Base-by-base conservation (phyloP, 1,284 basidiomycete genomes). In the Ustilago loliicola region DNA sequence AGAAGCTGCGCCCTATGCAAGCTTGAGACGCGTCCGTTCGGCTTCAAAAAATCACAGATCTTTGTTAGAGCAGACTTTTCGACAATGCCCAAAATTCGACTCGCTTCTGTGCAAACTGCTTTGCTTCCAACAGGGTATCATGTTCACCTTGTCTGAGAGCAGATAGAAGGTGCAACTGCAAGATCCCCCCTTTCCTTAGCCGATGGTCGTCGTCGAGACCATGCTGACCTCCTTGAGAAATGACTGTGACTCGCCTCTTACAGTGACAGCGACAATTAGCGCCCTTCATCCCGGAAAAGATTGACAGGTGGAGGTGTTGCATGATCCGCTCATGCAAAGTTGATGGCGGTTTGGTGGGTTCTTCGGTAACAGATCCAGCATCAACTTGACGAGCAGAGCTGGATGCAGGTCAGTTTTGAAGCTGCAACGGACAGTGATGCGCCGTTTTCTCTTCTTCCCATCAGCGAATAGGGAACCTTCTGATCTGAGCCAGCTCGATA, bases 301-400 rank as follows among this genome's bases (percentile, higher is more conserved):
- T 34, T 21, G 32, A n/a, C n/a, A 53, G 51, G 50, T 32, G 50
- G 50, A 52, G 50, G 51, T 23, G 17, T 53, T 53, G 51, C 51
- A 53, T 53, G 51, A 53, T n/a, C 21, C 23, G 15, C 25, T 53
- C 51, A 34, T 51, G 50, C 50, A 51, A 30, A 51, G 50, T 17
- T 25, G 45, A 47, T 4, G 5, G 17, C 7, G 27, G 27, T 8
- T 38, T 38, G n/a, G 45, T 48, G 45, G 45, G 45, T 23, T 48
- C 17, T 42, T 15, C 45, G 8, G 45, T 9, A 21, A 17, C 10
- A 10, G 8, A 23, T 23, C n/a, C 23, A 40, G 38, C 10, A 9
- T 8, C 42, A n/a, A 45, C 19, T 23, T 45, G 42, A 45, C 42
- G 7, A 45, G 19, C 21, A n/a, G 19, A 8, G 7, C 2, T 45